Base-by-base conservation (phyloP, 2,329 filamentous ascomycete genomes). In the Blastomyces silverae region DNA sequence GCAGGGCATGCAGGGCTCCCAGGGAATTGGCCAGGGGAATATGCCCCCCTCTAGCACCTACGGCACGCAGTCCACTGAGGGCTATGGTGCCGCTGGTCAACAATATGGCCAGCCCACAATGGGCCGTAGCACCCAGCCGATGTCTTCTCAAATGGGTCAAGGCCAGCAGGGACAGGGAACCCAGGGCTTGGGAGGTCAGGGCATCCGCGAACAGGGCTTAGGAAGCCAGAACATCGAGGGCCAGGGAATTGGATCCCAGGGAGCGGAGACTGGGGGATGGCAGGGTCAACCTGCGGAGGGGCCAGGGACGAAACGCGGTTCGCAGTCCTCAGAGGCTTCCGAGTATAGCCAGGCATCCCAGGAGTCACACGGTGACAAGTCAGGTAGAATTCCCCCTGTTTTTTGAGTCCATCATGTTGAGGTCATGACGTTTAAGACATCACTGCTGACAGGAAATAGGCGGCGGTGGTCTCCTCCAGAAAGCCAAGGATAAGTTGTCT, bases 401-500 rank as follows among this genome's bases (percentile, higher is more conserved):
- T 37, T 48, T 59, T 28, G 48, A 42, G 37, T n/a, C 20, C 44
- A 17, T 4, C 13, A 31, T 53, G 50, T 53, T 25, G 13, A 42
- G 34, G 39, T 44, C 22, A 20, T 5, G 53, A 10, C 17, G 57
- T 44, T 44, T n/a, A 25, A n/a, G n/a, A 10, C 20, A 22, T n/a
- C 44, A 11, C 28, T 61, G 39, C 62, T 57, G 3, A 52, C 34
- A 46, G 28, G 52, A 42, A 42, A 17, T 34, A 65, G 64, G 64
- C 22, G 61, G 57, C 20, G 48, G 50, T 31, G 50, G 50, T 39
- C 39, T 60, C 65, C 22, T 44, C 56, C 10, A 50, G 28, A 62
- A 46, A 7, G 31, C 65, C 22, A 64, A 65, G 8, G 64, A 68
- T 46, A 68, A 64, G 57, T 62, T 63, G 39, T 57, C 65, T 6